Percentiles rank a stretch among this genome's conserved stretches.
These are phyloP conservation scores for Xylaria hypoxylon DNA, from an alignment of 2,329 filamentous ascomycete species.

Conservation along the genomic window DNA sequence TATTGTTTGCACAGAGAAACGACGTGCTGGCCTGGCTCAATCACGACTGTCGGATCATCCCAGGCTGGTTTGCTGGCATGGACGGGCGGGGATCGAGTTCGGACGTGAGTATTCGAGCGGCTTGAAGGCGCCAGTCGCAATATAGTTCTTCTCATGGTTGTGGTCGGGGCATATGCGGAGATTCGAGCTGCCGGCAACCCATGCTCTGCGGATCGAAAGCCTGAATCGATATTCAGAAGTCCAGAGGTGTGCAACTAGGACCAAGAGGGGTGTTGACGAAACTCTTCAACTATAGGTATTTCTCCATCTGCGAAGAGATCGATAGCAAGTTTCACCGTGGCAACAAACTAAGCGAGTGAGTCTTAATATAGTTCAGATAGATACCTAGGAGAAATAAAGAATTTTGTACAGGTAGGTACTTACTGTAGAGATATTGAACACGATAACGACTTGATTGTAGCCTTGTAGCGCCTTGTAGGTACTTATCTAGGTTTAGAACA, in stretches of 20 bases:
- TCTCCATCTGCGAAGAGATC: too few species aligned
- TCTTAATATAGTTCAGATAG: too few species aligned
- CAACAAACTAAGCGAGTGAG: too few species aligned
- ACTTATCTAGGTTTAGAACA: too few species aligned
- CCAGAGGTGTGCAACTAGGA: conserved; percentile 8
- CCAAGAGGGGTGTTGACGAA: too few species aligned
- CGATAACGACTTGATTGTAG: too few species aligned
- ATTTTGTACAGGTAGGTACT: too few species aligned
- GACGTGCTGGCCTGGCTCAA: conserved; percentile 40
- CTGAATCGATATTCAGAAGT: not conserved
- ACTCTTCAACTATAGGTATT: too few species aligned
- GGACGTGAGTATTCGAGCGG: not conserved
- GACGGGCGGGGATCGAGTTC: not conserved
- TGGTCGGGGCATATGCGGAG: conserved; percentile 11
- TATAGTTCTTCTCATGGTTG: conserved; percentile 43
- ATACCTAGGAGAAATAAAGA: too few species aligned
- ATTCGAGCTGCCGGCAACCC: conserved; percentile 22
- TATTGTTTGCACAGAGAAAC: conserved; percentile 55
- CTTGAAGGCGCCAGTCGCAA: conserved; percentile 17
- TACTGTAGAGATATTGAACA: too few species aligned
- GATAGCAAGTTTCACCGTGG: too few species aligned
- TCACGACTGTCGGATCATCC: conserved; percentile 2
- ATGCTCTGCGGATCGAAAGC: conserved; percentile 10
- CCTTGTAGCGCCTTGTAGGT: too few species aligned
- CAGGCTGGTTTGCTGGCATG: not conserved